Percentiles rank a stretch among this genome's conserved stretches.
These are phyloP conservation scores for Colletotrichum abscissum DNA, from an alignment of 2,329 filamentous ascomycete species.

Conservation along the genomic window DNA sequence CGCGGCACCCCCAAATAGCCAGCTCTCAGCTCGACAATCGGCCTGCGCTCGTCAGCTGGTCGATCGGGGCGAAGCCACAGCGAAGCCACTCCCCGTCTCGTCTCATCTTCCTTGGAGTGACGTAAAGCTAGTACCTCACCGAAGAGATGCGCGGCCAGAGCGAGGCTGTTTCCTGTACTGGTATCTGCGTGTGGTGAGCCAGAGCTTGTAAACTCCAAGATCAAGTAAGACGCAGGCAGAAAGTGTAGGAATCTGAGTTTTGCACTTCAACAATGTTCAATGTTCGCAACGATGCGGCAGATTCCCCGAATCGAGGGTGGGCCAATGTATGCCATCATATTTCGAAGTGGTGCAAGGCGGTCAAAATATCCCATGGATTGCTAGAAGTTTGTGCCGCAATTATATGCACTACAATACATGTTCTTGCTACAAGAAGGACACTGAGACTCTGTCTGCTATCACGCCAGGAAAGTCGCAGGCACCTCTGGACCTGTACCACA, in stretches of 20 bases:
- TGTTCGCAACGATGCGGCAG: too few species aligned
- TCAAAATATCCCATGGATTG: too few species aligned
- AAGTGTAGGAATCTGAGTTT: too few species aligned
- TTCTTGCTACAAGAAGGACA: neutral
- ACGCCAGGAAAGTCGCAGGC: slow-evolving; percentile 34
- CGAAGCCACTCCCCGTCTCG: slow-evolving; percentile 8
- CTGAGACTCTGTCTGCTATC: neutral
- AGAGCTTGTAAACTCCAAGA: too few species aligned
- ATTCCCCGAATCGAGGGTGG: too few species aligned
- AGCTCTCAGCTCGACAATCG: slow-evolving; percentile 4
- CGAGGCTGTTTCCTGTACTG: neutral
- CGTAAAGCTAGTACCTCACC: neutral
- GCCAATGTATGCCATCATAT: too few species aligned
- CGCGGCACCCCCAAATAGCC: slow-evolving; percentile 9
- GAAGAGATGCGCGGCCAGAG: neutral
- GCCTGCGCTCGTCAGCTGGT: slow-evolving; percentile 2
- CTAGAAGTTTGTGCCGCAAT: neutral
- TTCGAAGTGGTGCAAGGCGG: neutral
- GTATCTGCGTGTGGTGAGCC: neutral
- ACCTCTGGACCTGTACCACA: slow-evolving; percentile 32
- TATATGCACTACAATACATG: neutral
- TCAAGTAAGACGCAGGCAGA: too few species aligned
- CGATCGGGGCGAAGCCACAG: slow-evolving; percentile 5
- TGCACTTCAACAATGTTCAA: neutral
- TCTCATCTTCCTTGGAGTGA: neutral